A percentile compares a stretch with the other conserved stretches of the same genome.
Conservation (phyloP, 176 grass and related monocot genomes). For the Triticum aestivum region IWGSC_CS_RefSeq_v2.1 NC_057795.1:86569337-86569836, state of each 20-base stretch:
- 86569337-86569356: conserved; percentile 85
- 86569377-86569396: conserved; percentile 71
- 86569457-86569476: too few relatives aligned
- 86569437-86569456: too few relatives aligned
- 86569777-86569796: conserved; percentile 85
- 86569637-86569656: conserved; percentile 61
- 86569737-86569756: conserved; percentile 87
- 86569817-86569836: conserved; percentile 64
- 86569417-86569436: too few relatives aligned
- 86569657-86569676: conserved; percentile 29
- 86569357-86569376: conserved; percentile 60
- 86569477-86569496: too few relatives aligned
- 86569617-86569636: conserved; percentile 54
- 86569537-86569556: conserved; percentile 29
- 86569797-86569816: conserved; percentile 66
- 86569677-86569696: conserved; percentile 63
- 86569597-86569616: conserved; percentile 47
- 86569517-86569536: not conserved
- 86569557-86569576: conserved; percentile 71
- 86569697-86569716: conserved; percentile 64
- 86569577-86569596: conserved; percentile 53
- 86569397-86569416: conserved; percentile 14
- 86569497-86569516: not conserved
- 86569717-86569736: conserved; percentile 74
- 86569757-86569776: conserved; percentile 83